Percentiles rank a stretch among this genome's conserved stretches.
Conservation (phyloP, 441 rosid genomes). For the Syzygium syzygioides region DNA sequence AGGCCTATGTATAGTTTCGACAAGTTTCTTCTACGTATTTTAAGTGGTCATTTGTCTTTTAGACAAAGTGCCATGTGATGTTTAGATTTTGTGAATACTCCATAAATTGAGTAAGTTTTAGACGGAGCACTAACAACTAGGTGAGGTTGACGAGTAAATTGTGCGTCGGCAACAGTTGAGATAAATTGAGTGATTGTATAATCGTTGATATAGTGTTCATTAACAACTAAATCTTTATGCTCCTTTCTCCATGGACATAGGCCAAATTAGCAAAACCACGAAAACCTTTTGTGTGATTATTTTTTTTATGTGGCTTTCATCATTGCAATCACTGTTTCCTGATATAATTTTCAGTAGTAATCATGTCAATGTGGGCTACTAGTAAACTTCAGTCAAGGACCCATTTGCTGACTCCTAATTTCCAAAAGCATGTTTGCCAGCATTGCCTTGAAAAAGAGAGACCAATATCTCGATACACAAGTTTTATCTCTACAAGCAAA, state of each 20-base stretch:
- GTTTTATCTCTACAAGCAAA: not conserved
- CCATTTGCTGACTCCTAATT: not conserved
- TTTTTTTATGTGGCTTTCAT: not conserved
- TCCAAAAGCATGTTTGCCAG: not conserved
- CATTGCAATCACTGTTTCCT: not conserved
- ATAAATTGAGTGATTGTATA: not conserved
- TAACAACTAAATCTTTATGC: not conserved
- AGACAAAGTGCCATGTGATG: not conserved
- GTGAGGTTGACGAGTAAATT: not conserved
- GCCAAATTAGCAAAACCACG: not conserved
- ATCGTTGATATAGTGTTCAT: not conserved
- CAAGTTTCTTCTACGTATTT: not conserved
- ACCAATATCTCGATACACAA: not conserved
- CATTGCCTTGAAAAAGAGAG: not conserved
- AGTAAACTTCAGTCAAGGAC: not conserved
- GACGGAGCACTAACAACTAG: not conserved
- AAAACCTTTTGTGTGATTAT: not conserved
- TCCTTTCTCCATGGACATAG: not conserved
- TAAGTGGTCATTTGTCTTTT: not conserved
- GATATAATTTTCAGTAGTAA: not conserved
- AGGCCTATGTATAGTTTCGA: not conserved
- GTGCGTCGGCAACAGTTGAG: not conserved
- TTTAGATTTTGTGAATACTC: not conserved
- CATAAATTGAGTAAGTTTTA: not conserved
- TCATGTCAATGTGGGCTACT: not conserved